Evolutionary conservation across 2,329 filamentous ascomycete species (phyloP), one percentile per base, ranked within the genome.

Genomic region (Byssochlamys sp.): DNA sequence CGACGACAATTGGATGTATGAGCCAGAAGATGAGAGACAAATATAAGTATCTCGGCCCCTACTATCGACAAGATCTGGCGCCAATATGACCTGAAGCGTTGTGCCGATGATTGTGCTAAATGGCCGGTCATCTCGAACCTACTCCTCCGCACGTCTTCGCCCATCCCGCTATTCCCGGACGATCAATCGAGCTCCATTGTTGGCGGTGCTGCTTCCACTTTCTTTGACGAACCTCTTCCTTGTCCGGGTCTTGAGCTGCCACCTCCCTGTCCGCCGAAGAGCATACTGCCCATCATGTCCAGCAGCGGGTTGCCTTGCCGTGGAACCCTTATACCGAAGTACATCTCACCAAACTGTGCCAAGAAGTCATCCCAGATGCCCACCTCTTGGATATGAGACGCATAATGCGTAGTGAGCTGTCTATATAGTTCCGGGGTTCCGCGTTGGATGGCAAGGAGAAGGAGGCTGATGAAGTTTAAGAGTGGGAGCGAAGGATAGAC

Each of bases 201-300:
- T 25, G 73, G 66, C 24, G 75, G 76, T 52, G 75, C 72, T 31
- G 73, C 74, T 57, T 78, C 77, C 35, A 79, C 76, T 62, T 73
- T 78, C 69, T 75, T 80, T 49, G 73, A 68, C 58, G 77, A 62
- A 31, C 55, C 60, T 55, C 62, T 65, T n/a, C 62, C 60, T 59
- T 71, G 70, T 28, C 64, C 63, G 31, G 84, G 82, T 63, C 76
- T 77, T 56, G 71, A 69, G 45, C 67, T 71, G 33, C 71, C 69
- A 53, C 74, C 71, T 55, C 73, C 70, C 58, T 81, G 82, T 5
- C 85, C 87, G 24, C 90, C 90, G 53, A 91, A 91, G 68, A 99
- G 89, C 80, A 99, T 84, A 61, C 85, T 91, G 53, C 91, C 91
- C 89, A 99, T 95, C 91, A 99, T 97, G 71, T 99, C 94, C 75